These are phyloP conservation scores for Prunus campanulata DNA, from an alignment of 306 rosid species.

Conservation along the genomic window DNA sequence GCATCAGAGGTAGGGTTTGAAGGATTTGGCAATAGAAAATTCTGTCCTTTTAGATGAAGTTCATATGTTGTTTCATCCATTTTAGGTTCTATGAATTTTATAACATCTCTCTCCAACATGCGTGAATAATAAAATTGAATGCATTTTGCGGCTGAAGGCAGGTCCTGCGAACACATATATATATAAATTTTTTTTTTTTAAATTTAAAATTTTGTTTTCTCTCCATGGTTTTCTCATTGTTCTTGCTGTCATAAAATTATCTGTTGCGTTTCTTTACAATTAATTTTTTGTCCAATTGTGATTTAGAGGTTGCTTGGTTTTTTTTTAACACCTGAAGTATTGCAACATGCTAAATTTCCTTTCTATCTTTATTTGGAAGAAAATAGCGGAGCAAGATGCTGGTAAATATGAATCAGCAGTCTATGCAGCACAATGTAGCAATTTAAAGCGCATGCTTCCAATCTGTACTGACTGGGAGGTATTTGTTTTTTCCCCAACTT, in stretches of 20 bases:
- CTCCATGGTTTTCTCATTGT: slow-evolving; percentile 1
- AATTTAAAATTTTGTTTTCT: background rate
- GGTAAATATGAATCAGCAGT: slow-evolving; percentile 96
- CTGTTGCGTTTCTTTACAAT: background rate
- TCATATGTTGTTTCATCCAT: background rate
- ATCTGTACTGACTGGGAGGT: slow-evolving; percentile 99
- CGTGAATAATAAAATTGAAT: background rate
- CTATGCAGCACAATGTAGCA: slow-evolving; percentile 88
- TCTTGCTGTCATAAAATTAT: background rate
- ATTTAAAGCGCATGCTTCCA: slow-evolving; percentile 85
- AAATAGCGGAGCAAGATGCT: slow-evolving; percentile 82
- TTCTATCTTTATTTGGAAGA: slow-evolving; percentile 46
- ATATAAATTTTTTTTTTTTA: background rate
- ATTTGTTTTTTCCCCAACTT: slow-evolving; percentile 9
- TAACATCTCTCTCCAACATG: no score
- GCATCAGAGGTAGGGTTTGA: slow-evolving; percentile 80
- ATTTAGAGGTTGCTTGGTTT: slow-evolving; percentile 1
- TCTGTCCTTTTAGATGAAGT: background rate
- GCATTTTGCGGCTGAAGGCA: slow-evolving; percentile 15
- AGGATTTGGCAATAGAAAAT: background rate
- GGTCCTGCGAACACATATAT: slow-evolving; percentile 14
- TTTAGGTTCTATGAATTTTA: no score
- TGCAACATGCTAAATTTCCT: slow-evolving; percentile 13
- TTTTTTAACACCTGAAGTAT: background rate
- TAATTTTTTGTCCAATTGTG: slow-evolving; percentile 6